Conservation (phyloP, 257 asterid species). For the Penstemon newberryi region DNA sequence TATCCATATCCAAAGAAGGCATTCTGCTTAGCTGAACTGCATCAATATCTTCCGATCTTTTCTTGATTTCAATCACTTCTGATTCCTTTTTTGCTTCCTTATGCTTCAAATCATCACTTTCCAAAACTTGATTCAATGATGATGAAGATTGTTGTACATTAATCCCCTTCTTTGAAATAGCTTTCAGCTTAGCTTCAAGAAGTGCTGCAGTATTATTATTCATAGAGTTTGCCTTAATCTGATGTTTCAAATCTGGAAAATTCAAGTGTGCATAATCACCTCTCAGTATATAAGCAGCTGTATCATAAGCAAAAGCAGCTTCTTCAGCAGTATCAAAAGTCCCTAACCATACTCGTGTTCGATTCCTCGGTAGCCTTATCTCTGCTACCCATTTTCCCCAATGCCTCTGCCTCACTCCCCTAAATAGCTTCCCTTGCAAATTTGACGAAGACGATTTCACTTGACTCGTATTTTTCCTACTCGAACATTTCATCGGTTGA, state of each 20-base stretch:
- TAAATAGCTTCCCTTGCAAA: constrained; percentile 46
- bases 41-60: constrained; percentile 43
- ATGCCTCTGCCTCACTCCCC: constrained; percentile 62
- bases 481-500: constrained; percentile 53
- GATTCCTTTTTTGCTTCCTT: not conserved
- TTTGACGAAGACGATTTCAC: constrained; percentile 24
- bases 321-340: constrained; percentile 53
- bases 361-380: constrained; percentile 45
- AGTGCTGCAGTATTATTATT: constrained; percentile 41
- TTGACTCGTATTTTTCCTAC: constrained; percentile 11
- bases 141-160: not conserved
- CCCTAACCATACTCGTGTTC: constrained; percentile 55
- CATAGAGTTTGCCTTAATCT: constrained; percentile 33
- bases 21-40: constrained; percentile 68
- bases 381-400: constrained; percentile 70
- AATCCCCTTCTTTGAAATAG: constrained; percentile 23
- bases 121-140: not conserved
- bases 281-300: constrained; percentile 46
- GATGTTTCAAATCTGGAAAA: constrained; percentile 46
- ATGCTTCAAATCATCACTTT: constrained; percentile 1
- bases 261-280: constrained; percentile 56
- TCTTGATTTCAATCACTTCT: constrained; percentile 29
- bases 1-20: constrained; percentile 87
- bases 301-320: constrained; percentile 52
- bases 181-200: constrained; percentile 48